Base-by-base conservation (phyloP, 306 rosid genomes). In the Prunus armeniaca region DNA sequence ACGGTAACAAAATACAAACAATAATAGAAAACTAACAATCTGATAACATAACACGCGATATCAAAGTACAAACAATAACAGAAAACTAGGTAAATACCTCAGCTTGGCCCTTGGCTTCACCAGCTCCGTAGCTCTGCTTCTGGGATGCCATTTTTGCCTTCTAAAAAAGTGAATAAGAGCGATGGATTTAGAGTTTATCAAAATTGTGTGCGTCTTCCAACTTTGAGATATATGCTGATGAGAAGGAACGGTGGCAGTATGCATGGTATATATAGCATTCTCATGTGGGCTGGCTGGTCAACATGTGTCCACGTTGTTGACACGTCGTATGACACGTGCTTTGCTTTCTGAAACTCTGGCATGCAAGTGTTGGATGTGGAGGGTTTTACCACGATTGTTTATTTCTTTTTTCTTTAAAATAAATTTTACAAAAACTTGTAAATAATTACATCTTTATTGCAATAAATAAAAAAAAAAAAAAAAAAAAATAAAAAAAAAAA, bases 271-370 rank as follows among this genome's bases (percentile, higher is more conserved):
- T 84, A 65, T 83, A 78, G 76, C 19, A 4, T 55, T 50, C 18
- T 58, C 58, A 73, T 18, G 43, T 13, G 4, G 1, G 51, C 18
- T 47, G 46, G 60, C 12, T 17, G 13, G 28, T 18, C 3, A 28
- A 41, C 89, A 86, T 87, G 89, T 79, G 89, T 82, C 65, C 76
- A 3, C 60, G 56, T 34, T 10, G 18, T 0, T 34, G 86, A 87
- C 92, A 91, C 85, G 87, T 83, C 54, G 73, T 79, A 15, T 3
- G 65, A 30, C 45, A 89, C 89, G 91, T 89, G 96, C 73, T 79
- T 18, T 30, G 11, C 46, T 2, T 38, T 6, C 43, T 34, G 41
- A 34, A 34, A 34, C 45, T 27, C 52, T 2, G 34, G 18, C 15
- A 27, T 24, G 20, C 57, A 62, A 50, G 73, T 47, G 72, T 57